Conservation (phyloP, 2,329 filamentous ascomycete species). For the Sordariomycetes sp. region DNA sequence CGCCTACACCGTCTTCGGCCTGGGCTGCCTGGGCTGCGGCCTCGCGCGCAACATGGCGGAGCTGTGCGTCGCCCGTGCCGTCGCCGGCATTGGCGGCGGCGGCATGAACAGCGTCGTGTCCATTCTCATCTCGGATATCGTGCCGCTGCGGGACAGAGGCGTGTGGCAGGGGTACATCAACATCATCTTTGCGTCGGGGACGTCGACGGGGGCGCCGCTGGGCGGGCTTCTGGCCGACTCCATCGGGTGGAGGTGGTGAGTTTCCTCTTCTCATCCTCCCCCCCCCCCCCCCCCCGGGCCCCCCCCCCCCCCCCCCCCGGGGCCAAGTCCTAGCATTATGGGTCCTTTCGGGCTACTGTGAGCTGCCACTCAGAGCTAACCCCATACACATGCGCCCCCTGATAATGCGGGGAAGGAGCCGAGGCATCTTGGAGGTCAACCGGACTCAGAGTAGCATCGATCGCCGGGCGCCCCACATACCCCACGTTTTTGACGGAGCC, state of each 20-base stretch:
- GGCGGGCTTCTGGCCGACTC: slow-evolving; percentile 60
- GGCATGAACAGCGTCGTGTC: slow-evolving; percentile 59
- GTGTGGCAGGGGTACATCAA: slow-evolving; percentile 65
- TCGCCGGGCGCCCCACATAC: not conserved
- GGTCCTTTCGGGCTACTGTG: not conserved
- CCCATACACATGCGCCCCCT: not conserved
- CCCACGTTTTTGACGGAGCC: not conserved
- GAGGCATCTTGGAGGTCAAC: slow-evolving; percentile 11
- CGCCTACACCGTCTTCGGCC: slow-evolving; percentile 48
- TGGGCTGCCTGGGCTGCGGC: slow-evolving; percentile 51
- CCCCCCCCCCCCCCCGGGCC: slow-evolving; percentile 25
- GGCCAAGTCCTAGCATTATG: not conserved
- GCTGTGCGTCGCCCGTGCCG: slow-evolving; percentile 47
- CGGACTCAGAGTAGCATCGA: not conserved
- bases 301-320: too few relatives aligned
- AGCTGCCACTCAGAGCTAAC: not conserved
- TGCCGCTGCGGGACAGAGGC: slow-evolving; percentile 55
- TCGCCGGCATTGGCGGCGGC: slow-evolving; percentile 48
- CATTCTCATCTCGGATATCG: slow-evolving; percentile 54
- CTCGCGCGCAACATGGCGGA: slow-evolving; percentile 50
- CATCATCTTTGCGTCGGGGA: slow-evolving; percentile 56
- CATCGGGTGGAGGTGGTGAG: slow-evolving; percentile 62
- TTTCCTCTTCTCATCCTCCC: not conserved
- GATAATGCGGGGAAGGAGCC: slow-evolving; percentile 11
- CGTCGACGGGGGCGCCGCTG: slow-evolving; percentile 54